These are phyloP conservation scores for Cornus suecica DNA, from an alignment of 148 eudicot species.

Conservation along the genomic window DNA sequence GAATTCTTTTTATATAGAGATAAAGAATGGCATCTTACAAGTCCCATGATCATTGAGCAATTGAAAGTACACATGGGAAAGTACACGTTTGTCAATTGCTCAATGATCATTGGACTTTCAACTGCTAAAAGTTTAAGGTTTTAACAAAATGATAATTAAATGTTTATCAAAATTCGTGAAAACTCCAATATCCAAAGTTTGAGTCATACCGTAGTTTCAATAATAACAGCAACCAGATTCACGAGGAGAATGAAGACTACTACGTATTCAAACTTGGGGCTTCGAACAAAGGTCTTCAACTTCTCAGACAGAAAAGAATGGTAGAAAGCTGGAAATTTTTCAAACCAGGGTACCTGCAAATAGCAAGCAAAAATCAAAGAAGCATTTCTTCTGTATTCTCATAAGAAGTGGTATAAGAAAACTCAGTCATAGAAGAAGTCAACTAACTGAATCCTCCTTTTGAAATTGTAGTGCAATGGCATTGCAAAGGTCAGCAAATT, in stretches of 20 bases:
- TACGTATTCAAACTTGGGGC: conserved; percentile 57
- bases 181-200: background rate
- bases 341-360: conserved; percentile 67
- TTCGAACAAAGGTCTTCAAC: conserved; percentile 65
- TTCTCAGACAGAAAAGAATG: conserved; percentile 49
- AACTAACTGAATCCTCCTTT: conserved; percentile 76
- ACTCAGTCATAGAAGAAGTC: background rate
- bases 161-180: background rate
- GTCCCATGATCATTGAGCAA: background rate
- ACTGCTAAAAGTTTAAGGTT: too few species aligned
- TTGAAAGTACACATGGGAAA: too few species aligned
- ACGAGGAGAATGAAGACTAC: conserved; percentile 62
- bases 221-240: conserved; percentile 76
- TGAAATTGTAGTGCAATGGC: conserved; percentile 87
- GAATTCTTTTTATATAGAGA: too few species aligned
- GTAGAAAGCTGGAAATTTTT: conserved; percentile 52
- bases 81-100: too few species aligned
- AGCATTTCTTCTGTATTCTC: background rate
- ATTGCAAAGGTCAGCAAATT: conserved; percentile 91
- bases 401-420: background rate
- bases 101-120: too few species aligned
- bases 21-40: background rate
- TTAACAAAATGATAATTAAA: background rate
- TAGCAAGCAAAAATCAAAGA: conserved; percentile 19
- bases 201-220: conserved; percentile 81